Percentiles rank a stretch among this genome's conserved stretches.
Conservation (phyloP, 2,329 filamentous ascomycete species). For the Beauveria medogensis region DNA sequence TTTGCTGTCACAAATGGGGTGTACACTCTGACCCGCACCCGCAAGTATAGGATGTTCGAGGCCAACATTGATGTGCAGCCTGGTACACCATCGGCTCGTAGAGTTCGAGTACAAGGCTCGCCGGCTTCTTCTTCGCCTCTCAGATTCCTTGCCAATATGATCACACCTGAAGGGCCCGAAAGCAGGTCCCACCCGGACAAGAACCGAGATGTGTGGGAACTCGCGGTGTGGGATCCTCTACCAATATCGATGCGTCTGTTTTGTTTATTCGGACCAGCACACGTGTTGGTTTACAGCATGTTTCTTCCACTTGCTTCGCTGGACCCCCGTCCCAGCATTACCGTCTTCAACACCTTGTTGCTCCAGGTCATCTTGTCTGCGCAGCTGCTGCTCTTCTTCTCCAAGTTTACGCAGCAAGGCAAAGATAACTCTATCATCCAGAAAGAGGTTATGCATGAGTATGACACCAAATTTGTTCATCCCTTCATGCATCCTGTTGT, state of each 20-base stretch:
- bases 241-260: constrained; percentile 76
- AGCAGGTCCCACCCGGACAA: constrained; percentile 77
- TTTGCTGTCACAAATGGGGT: constrained; percentile 69
- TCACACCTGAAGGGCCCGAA: constrained; percentile 65
- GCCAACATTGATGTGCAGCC: constrained; percentile 68
- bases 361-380: constrained; percentile 66
- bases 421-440: constrained; percentile 81
- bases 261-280: constrained; percentile 86
- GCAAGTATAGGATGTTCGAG: constrained; percentile 88
- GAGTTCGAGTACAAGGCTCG: constrained; percentile 81
- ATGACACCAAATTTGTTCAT: constrained; percentile 92
- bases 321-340: constrained; percentile 76
- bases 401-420: constrained; percentile 70
- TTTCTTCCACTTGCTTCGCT: constrained; percentile 71
- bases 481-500: constrained; percentile 78
- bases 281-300: constrained; percentile 83
- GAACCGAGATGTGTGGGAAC: constrained; percentile 84
- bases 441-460: constrained; percentile 88
- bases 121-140: constrained; percentile 72
- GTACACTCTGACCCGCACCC: constrained; percentile 73
- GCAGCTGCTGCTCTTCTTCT: constrained; percentile 67
- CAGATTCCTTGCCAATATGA: constrained; percentile 59
- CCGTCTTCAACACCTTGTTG: constrained; percentile 73
- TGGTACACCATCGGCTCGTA: constrained; percentile 75
- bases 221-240: constrained; percentile 87